These are phyloP conservation scores for Samsoniella hepiali DNA, from an alignment of 2,329 filamentous ascomycete species.

Conservation along the genomic window DNA sequence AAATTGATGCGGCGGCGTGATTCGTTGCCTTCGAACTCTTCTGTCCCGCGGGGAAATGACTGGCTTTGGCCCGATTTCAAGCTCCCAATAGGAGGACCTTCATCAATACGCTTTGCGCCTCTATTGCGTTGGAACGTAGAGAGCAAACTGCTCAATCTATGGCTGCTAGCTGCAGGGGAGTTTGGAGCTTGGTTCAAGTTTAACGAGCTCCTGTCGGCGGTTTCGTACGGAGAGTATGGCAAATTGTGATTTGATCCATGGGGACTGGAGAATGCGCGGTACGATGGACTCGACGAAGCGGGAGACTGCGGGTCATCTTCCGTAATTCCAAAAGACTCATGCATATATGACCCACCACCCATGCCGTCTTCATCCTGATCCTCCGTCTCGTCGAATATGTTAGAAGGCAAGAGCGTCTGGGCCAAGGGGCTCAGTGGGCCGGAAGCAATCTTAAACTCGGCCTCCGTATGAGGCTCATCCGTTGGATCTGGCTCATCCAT, in stretches of 20 bases:
- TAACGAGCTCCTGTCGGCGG: slow-evolving; percentile 43
- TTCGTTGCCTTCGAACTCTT: slow-evolving; percentile 50
- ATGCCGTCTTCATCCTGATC: slow-evolving; percentile 52
- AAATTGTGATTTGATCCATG: slow-evolving; percentile 58
- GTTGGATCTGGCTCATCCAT: slow-evolving; percentile 36
- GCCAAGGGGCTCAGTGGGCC: slow-evolving; percentile 77
- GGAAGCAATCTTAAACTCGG: slow-evolving; percentile 58
- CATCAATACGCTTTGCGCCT: slow-evolving; percentile 54
- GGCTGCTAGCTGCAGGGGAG: slow-evolving; percentile 30
- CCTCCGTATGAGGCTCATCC: slow-evolving; percentile 52
- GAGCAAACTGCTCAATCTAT: slow-evolving; percentile 49
- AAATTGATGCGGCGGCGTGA: slow-evolving; percentile 58
- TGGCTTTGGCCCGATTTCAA: slow-evolving; percentile 72
- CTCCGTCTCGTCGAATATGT: slow-evolving; percentile 59
- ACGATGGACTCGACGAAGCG: slow-evolving; percentile 54
- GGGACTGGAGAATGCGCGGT: slow-evolving; percentile 59
- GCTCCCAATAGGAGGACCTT: slow-evolving; percentile 59
- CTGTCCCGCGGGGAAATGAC: slow-evolving; percentile 65
- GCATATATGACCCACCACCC: slow-evolving; percentile 32
- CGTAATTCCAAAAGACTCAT: slow-evolving; percentile 29
- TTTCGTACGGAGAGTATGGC: slow-evolving; percentile 51
- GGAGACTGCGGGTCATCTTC: slow-evolving; percentile 57
- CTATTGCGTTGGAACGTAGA: slow-evolving; percentile 61
- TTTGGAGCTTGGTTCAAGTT: slow-evolving; percentile 39
- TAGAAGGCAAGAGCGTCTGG: slow-evolving; percentile 67